Evolutionary conservation across 1,139 yeast genomes (phyloP).

Genomic region (Debaryomycetaceae sp.): DNA sequence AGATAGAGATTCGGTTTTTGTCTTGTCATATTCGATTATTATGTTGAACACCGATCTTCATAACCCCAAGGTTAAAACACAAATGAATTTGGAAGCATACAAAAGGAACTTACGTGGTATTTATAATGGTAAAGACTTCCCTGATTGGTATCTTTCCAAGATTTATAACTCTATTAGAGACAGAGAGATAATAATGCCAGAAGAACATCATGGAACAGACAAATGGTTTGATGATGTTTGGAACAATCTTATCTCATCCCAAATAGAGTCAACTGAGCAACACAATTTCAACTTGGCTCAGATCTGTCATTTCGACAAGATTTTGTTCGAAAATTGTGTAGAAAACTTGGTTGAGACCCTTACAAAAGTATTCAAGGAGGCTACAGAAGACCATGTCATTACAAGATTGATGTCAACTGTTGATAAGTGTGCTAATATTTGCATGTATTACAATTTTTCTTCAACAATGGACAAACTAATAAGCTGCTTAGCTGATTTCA

Average conservation of each 20-base stretch:
- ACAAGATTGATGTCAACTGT: conserved; percentile 83
- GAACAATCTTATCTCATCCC: conserved; percentile 74
- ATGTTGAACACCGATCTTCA: conserved; percentile 78
- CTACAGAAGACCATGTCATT: conserved; percentile 86
- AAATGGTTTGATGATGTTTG: conserved; percentile 94
- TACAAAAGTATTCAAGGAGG: conserved; percentile 76
- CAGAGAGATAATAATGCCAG: conserved; percentile 95
- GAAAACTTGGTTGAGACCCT: conserved; percentile 65
- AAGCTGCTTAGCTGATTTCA: conserved; percentile 58
- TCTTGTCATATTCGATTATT: conserved; percentile 71
- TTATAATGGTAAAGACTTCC: conserved; percentile 74
- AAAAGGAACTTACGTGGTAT: conserved; percentile 78
- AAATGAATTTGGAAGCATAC: conserved; percentile 86
- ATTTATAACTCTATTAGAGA: conserved; percentile 79
- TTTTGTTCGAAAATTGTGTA: conserved; percentile 63
- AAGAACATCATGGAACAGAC: conserved; percentile 84
- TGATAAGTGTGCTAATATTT: conserved; percentile 78
- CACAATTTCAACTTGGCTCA: conserved; percentile 19
- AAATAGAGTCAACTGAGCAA: conserved; percentile 23
- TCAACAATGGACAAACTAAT: conserved; percentile 65
- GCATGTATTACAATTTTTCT: conserved; percentile 58
- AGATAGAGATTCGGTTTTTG: conserved; percentile 69
- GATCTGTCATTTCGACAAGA: conserved; percentile 57
- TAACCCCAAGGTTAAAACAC: conserved; percentile 75
- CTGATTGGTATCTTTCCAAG: conserved; percentile 77